Percentiles rank a stretch among this genome's conserved stretches.
Evolutionary conservation across 2,329 filamentous ascomycete genomes (phyloP).

Genomic region (Mariannaea sp.): DNA sequence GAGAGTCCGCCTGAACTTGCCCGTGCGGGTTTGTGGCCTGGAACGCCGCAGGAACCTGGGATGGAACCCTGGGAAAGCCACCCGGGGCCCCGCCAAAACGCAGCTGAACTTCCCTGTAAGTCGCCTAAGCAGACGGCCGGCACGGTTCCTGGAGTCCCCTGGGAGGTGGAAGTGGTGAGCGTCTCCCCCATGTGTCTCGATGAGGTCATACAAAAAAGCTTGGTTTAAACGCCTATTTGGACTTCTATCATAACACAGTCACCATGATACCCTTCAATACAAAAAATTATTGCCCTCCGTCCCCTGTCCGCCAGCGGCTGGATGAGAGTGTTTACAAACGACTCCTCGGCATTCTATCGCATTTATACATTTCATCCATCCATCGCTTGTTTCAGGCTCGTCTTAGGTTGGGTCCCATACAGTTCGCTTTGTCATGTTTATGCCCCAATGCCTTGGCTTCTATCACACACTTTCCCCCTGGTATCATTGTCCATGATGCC

Average conservation of each 20-base stretch:
- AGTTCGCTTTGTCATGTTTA: too few species aligned
- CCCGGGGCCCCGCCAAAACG: conserved; percentile 1
- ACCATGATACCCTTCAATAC: not conserved
- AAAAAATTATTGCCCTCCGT: too few species aligned
- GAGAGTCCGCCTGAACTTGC: too few species aligned
- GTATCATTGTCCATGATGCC: too few species aligned
- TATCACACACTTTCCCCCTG: too few species aligned
- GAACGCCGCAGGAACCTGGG: not conserved
- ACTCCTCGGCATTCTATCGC: too few species aligned
- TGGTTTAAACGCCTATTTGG: conserved; percentile 22
- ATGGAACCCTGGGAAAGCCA: not conserved
- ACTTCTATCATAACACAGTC: conserved; percentile 14
- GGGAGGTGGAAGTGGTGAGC: conserved; percentile 10
- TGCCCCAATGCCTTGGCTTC: too few species aligned
- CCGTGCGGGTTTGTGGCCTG: not conserved
- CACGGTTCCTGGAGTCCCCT: not conserved
- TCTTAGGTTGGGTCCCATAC: too few species aligned
- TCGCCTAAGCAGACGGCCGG: conserved; percentile 3
- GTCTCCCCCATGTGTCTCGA: conserved; percentile 19
- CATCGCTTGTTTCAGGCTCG: too few species aligned
- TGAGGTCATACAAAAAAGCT: conserved; percentile 33
- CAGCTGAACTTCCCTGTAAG: not conserved
- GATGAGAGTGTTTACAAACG: too few species aligned
- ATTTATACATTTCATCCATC: too few species aligned
- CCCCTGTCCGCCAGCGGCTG: too few species aligned